Conservation (phyloP, 2,329 filamentous ascomycete species). For the Phialophora macrospora region DNA sequence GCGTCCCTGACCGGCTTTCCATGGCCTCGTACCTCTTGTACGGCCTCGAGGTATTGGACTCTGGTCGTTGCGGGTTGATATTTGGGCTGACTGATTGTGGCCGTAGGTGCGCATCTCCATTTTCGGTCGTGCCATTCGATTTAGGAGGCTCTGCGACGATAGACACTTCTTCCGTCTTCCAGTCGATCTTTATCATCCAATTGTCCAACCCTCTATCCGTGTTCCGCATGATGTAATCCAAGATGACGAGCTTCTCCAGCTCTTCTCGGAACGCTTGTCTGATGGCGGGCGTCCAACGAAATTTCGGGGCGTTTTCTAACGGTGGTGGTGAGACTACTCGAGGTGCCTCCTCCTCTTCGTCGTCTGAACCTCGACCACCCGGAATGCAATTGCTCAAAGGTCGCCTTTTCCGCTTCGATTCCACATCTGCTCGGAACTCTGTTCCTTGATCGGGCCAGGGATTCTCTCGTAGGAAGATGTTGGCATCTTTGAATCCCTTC, state of each 20-base stretch:
- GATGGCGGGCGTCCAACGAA: conserved; percentile 83
- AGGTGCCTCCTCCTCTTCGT: conserved; percentile 62
- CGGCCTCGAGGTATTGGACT: conserved; percentile 51
- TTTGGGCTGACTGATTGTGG: conserved; percentile 61
- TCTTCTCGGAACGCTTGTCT: conserved; percentile 94
- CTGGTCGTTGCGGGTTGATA: conserved; percentile 43
- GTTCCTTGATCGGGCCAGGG: conserved; percentile 90
- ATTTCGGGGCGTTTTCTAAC: conserved; percentile 56
- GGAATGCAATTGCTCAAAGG: conserved; percentile 85
- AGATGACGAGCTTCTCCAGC: conserved; percentile 92
- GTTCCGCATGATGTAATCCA: conserved; percentile 99
- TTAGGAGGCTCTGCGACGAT: conserved; percentile 84
- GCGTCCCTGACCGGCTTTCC: conserved; percentile 65
- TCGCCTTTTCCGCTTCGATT: conserved; percentile 69
- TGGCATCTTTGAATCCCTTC: conserved; percentile 96
- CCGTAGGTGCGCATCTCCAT: conserved; percentile 62
- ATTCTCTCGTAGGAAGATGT: conserved; percentile 89
- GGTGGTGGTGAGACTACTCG: conserved; percentile 49
- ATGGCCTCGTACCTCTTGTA: conserved; percentile 84
- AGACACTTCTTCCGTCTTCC: conserved; percentile 77
- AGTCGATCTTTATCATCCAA: conserved; percentile 99
- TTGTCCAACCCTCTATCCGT: conserved; percentile 96
- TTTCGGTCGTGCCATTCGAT: conserved; percentile 58
- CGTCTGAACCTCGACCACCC: conserved; percentile 61
- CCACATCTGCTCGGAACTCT: conserved; percentile 70